Evolutionary conservation across 2,329 filamentous ascomycete genomes (phyloP), one percentile per base, ranked within the genome.

Genomic region (Penicillium sp.): DNA sequence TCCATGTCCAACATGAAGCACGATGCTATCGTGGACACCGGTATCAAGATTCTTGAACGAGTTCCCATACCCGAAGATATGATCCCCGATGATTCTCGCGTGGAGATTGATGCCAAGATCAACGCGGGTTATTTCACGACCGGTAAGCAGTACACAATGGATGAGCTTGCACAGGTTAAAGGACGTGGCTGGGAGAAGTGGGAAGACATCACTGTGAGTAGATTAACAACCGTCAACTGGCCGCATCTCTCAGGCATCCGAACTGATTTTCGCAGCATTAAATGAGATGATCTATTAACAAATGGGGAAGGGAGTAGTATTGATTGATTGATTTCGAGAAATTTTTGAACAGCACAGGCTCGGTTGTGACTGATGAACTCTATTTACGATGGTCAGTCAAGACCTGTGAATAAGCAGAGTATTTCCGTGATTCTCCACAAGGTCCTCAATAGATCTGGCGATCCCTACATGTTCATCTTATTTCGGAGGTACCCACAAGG

Each of bases 21-120:
- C 53, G 79, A 81, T 55, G 79, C 79, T 20, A 81, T 81, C 56
- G 78, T 81, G 4, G 72, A 79, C 15, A 76, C 77, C 40, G 79
- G 79, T 1, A 81, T 81, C 64, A 90, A 92, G 29, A 97, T 97
- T 66, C 83, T 89, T 67, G 92, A 97, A 77, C 85, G 92, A 57
- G 87, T 97, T 45, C 92, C 95, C 57, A 90, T 97, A 61, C 94
- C 93, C 4, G 91, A 96, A 7, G 89, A 94, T 29, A 86, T 94
- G 84, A 97, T 97, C 66, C 94, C 94, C 11, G 90, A 88, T 61
- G 94, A 97, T 75, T 96, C 92, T 50, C 83, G 93, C 63, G 94
- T 97, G n/a, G 94, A 99, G 75, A 99, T 97, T 69, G 94, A 97
- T 75, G 94, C 94, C 56, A 97, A 97, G 80, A 97, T 97, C 71